Evolutionary conservation across 305 asterid species (phyloP), one percentile per base, ranked within the genome.

Genomic region (Fraxinus paxiana): DNA sequence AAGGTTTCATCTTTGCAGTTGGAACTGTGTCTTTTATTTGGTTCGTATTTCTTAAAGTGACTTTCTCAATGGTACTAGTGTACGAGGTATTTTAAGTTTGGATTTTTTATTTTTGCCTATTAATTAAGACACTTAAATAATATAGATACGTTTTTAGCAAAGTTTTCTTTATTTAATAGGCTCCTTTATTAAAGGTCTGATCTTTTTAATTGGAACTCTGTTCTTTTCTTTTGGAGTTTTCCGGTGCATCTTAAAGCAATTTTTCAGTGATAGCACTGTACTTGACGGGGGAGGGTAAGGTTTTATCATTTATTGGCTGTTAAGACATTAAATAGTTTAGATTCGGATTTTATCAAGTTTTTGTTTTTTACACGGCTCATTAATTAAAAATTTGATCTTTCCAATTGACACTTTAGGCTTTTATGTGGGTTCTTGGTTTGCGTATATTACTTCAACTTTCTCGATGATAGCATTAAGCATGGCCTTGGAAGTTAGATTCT

Each of bases 31-130:
- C 38, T 31, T 73, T 59, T 82, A 4, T 67, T 65, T 31, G 69
- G 46, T 63, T 82, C 77, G 43, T 63, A 82, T 86, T 86, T 51
- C 73, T 67, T 67, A 67, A 67, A 67, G 37, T 13, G 73, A 24
- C 38, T 28, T 67, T 67, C 73, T 67, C 35, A 26, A 54, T 54
- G 65, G 65, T 18, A 17, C 26, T 24, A 17, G 10, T 54, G 26
- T 54, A 54, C 26, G 26, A 54, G 10, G 63, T 22, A 59, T 8
- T 22, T 59, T 20, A 22, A 59, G 5, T 63, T 24, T 9, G n/a
- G 5, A 10, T 10, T 51, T n/a, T 51, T 17, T 46, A 12, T 13
- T 15, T 46, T 46, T 20, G n/a, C 17, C 73, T 65, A 26, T 26
- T 28, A 65, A 26, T 73, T 20, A 28, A 17, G 9, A 67, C 80